Evolutionary conservation across 2,329 filamentous ascomycete genomes (phyloP), one percentile per base, ranked within the genome.

Genomic region (Colletotrichum endophyticum): DNA sequence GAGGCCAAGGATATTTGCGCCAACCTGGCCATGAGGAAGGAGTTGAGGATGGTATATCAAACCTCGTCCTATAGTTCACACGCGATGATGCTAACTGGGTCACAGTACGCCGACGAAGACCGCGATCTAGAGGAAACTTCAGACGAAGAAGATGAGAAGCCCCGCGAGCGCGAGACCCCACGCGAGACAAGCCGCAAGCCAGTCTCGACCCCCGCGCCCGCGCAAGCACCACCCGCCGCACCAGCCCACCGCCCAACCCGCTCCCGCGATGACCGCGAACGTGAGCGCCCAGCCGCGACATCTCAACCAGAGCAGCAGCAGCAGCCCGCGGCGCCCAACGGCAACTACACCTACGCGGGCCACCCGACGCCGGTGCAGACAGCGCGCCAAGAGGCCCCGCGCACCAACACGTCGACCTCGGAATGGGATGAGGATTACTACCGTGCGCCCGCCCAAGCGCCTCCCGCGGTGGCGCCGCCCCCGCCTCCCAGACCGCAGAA

Each of bases 1-100:
- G 88, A 90, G 77, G 88, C 88, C 32, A 86, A 86, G 69, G 86
- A 85, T 66, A 86, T 89, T 27, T 90, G 88, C 77, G 88, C 88
- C 57, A 85, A 84, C 72, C 82, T 90, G 19, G 88, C 89, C 9
- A 90, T 90, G 88, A 84, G 89, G 53, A 90, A 89, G 78, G 88
- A 90, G 76, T 78, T 90, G 22, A 83, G 88, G 72, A 80, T 80
- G 75, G 75, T 75, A 39, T 66, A 79, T 79, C 34, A 7, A 19
- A 2, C 4, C 4, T 15, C 1, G 3, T 5, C 16, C 9, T 0
- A 12, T 16, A 39, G 3, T 49, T 16, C 7, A 22, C n/a, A 13
- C 3, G n/a, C 44, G 44, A 22, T 15, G 36, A 28, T 25, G 9
- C 72, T 76, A 61, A 77, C 61, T 5, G 3, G 4, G 15, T 4